phyloP scores from a whole-genome alignment of 257 asterid genomes.

The Rauvolfia tetraphylla region DNA sequence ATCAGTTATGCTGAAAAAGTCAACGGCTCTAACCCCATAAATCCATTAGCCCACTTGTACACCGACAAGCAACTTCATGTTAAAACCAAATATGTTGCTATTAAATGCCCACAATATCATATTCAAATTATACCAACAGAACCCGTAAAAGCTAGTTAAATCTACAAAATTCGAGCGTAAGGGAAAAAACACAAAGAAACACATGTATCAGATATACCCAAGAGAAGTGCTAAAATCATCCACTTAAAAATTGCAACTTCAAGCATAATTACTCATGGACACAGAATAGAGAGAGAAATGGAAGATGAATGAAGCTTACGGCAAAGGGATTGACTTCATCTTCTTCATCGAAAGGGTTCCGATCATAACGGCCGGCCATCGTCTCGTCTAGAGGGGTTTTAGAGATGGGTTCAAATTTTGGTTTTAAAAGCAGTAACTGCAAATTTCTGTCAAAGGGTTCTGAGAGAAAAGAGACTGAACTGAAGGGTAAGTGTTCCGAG shows the following conservation, averaged over 20 bases:
- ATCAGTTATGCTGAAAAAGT: slow-evolving; percentile 11
- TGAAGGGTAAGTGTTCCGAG: slow-evolving; percentile 1
- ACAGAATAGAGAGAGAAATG: neutral
- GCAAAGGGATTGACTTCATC: slow-evolving; percentile 38
- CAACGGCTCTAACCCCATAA: slow-evolving; percentile 9
- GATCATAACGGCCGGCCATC: slow-evolving; percentile 36
- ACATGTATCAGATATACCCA: neutral
- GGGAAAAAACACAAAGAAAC: neutral
- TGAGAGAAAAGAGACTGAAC: neutral
- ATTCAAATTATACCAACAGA: neutral
- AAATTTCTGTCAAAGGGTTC: neutral
- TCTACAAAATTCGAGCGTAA: neutral
- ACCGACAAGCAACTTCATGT: neutral
- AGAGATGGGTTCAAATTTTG: neutral
- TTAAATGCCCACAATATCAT: neutral
- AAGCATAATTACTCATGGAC: slow-evolving; percentile 7
- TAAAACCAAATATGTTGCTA: neutral
- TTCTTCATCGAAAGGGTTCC: slow-evolving; percentile 33
- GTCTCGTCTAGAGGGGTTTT: neutral
- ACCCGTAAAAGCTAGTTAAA: slow-evolving; percentile 2
- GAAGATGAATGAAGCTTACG: slow-evolving; percentile 13
- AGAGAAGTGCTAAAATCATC: neutral
- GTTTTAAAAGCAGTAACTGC: neutral
- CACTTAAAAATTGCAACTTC: neutral
- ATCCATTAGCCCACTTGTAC: slow-evolving; percentile 1